These are phyloP conservation scores for Geum urbanum DNA, from an alignment of 306 rosid genomes.

Conservation along the genomic window DNA sequence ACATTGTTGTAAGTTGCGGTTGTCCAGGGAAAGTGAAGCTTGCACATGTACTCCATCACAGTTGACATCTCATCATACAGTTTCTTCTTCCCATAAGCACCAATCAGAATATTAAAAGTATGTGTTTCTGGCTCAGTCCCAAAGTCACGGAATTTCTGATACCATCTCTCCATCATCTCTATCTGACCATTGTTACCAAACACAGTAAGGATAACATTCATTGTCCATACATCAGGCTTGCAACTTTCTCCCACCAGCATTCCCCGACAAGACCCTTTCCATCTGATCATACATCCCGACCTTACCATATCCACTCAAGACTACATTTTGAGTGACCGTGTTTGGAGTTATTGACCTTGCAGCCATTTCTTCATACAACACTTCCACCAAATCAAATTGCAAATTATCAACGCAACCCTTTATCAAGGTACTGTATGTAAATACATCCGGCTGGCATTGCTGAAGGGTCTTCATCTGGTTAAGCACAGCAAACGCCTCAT, in stretches of 20 bases:
- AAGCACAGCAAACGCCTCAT: slow-evolving; percentile 60
- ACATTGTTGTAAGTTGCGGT: slow-evolving; percentile 92
- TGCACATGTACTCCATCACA: slow-evolving; percentile 99
- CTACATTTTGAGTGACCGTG: slow-evolving; percentile 90
- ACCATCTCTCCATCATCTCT: slow-evolving; percentile 95
- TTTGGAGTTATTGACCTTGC: slow-evolving; percentile 57
- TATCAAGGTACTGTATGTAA: slow-evolving; percentile 74
- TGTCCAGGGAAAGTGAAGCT: slow-evolving; percentile 93
- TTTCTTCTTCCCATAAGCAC: slow-evolving; percentile 87
- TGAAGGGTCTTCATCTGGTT: slow-evolving; percentile 80
- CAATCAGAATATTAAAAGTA: slow-evolving; percentile 85
- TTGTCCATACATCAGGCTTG: slow-evolving; percentile 96
- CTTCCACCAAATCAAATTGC: slow-evolving; percentile 67
- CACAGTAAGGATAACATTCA: slow-evolving; percentile 83
- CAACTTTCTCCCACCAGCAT: slow-evolving; percentile 77
- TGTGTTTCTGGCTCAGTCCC: slow-evolving; percentile 95
- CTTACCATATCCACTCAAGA: slow-evolving; percentile 88
- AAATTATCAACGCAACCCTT: slow-evolving; percentile 73
- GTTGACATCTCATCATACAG: slow-evolving; percentile 95
- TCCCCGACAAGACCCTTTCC: slow-evolving; percentile 77
- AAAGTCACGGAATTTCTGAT: slow-evolving; percentile 82
- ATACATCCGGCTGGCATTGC: slow-evolving; percentile 87
- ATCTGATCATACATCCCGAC: slow-evolving; percentile 80
- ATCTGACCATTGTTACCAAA: slow-evolving; percentile 86
- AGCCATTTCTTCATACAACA: slow-evolving; percentile 69